phyloP scores from a whole-genome alignment of 2,329 filamentous ascomycete species.

The Colletotrichum destructivum region DNA sequence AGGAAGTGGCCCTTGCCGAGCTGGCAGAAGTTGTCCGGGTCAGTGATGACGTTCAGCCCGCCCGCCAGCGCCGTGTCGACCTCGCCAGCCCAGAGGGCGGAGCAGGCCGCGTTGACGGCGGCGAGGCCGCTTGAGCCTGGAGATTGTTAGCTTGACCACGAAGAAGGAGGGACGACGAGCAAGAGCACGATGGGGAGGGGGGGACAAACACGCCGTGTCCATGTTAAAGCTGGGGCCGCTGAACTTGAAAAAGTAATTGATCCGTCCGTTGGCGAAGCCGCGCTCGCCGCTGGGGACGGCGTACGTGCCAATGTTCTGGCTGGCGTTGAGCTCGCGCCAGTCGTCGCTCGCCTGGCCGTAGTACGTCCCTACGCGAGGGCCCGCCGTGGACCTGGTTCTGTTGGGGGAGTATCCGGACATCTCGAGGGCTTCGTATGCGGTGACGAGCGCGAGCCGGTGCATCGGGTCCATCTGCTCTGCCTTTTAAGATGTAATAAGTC shows the following conservation, averaged over 20 bases:
- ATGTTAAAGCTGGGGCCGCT: slow-evolving; percentile 63
- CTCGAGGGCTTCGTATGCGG: slow-evolving; percentile 21
- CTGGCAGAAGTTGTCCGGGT: slow-evolving; percentile 49
- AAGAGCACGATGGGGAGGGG: too few species aligned
- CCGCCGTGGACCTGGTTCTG: background rate
- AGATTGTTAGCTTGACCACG: too few species aligned
- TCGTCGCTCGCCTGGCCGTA: slow-evolving; percentile 84
- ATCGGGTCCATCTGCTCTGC: slow-evolving; percentile 15
- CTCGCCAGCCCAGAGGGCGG: slow-evolving; percentile 50
- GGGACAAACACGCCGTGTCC: slow-evolving; percentile 61
- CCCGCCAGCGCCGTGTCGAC: slow-evolving; percentile 54
- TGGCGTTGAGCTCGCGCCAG: slow-evolving; percentile 81
- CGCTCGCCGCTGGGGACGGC: slow-evolving; percentile 62
- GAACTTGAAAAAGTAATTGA: slow-evolving; percentile 65
- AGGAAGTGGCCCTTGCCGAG: slow-evolving; percentile 16
- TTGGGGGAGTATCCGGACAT: slow-evolving; percentile 8
- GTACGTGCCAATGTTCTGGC: slow-evolving; percentile 77
- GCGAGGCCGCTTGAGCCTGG: slow-evolving; percentile 59
- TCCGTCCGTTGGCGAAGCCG: slow-evolving; percentile 65
- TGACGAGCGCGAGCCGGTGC: slow-evolving; percentile 11
- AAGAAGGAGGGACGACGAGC: too few species aligned
- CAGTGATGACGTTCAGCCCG: slow-evolving; percentile 50
- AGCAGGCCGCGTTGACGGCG: slow-evolving; percentile 61
- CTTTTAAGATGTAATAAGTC: background rate
- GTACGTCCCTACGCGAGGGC: slow-evolving; percentile 75